Percentiles rank a stretch among this genome's conserved stretches.
phyloP scores from a whole-genome alignment of 2,329 filamentous ascomycete species.

The Gnomoniopsis smithogilvyi region DNA sequence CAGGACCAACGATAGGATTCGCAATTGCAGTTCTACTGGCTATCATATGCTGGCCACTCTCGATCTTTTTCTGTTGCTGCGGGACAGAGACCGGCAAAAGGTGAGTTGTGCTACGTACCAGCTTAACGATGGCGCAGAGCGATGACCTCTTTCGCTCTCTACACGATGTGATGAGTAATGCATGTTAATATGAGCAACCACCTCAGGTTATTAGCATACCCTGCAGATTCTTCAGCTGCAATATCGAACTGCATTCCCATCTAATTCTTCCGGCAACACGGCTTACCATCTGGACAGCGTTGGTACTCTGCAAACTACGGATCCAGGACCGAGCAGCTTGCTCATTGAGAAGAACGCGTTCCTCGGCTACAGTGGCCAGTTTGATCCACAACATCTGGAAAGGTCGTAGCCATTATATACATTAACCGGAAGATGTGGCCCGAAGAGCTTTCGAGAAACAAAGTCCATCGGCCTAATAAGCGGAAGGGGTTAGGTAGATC shows the following conservation, averaged over 20 bases:
- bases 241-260: slow-evolving; percentile 14
- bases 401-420: too few relatives aligned
- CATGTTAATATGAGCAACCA: background rate
- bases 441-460: too few relatives aligned
- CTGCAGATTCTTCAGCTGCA: slow-evolving; percentile 10
- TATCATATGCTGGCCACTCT: slow-evolving; percentile 15
- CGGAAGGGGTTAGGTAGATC: too few relatives aligned
- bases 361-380: too few relatives aligned
- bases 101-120: background rate
- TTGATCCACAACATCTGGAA: too few relatives aligned
- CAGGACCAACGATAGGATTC: slow-evolving; percentile 16
- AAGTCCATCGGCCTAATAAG: too few relatives aligned
- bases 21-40: slow-evolving; percentile 10
- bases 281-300: too few relatives aligned
- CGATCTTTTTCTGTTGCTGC: slow-evolving; percentile 13
- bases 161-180: background rate
- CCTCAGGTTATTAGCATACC: slow-evolving; percentile 9
- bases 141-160: background rate
- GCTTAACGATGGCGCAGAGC: background rate
- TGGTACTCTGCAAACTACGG: too few relatives aligned
- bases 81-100: slow-evolving; percentile 15
- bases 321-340: too few relatives aligned
- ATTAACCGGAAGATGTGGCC: too few relatives aligned
- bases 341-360: too few relatives aligned
- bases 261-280: background rate